Percentiles rank a stretch among this genome's conserved stretches.
Evolutionary conservation across 2,329 filamentous ascomycete species (phyloP).

Genomic region (Fusarium oxysporum): DNA sequence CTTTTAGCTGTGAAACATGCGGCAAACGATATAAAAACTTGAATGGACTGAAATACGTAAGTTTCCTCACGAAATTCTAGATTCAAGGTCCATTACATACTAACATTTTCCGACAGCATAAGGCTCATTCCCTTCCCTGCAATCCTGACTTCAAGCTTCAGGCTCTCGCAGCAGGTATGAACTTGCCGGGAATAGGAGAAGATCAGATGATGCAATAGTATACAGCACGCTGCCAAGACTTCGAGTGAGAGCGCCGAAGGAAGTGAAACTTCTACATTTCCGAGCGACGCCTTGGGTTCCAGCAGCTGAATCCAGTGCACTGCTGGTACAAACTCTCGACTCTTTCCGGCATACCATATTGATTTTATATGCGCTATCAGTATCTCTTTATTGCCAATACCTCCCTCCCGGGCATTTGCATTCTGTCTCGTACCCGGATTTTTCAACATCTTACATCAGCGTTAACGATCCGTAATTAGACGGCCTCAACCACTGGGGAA

Average conservation of each 20-base stretch:
- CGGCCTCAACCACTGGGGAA: constrained; percentile 14
- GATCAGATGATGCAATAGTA: constrained; percentile 54
- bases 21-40: constrained; percentile 99
- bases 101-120: constrained; percentile 65
- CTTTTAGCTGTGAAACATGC: constrained; percentile 95
- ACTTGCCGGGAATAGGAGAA: constrained; percentile 58
- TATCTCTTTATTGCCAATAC: constrained; percentile 38
- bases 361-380: constrained; percentile 12
- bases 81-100: constrained; percentile 18
- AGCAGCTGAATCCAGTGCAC: constrained; percentile 4
- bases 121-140: constrained; percentile 87
- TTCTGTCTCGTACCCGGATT: constrained; percentile 11
- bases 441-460: constrained; percentile 37
- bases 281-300: neutral
- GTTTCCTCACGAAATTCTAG: constrained; percentile 47
- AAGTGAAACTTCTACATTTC: neutral
- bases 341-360: constrained; percentile 33
- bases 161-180: constrained; percentile 58
- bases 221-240: neutral
- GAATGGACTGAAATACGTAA: constrained; percentile 94
- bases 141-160: constrained; percentile 78
- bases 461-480: constrained; percentile 27
- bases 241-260: neutral
- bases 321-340: constrained; percentile 13
- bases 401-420: constrained; percentile 16